Base-by-base conservation (phyloP, 2,329 filamentous ascomycete species). In the Biscogniauxia sp. region DNA sequence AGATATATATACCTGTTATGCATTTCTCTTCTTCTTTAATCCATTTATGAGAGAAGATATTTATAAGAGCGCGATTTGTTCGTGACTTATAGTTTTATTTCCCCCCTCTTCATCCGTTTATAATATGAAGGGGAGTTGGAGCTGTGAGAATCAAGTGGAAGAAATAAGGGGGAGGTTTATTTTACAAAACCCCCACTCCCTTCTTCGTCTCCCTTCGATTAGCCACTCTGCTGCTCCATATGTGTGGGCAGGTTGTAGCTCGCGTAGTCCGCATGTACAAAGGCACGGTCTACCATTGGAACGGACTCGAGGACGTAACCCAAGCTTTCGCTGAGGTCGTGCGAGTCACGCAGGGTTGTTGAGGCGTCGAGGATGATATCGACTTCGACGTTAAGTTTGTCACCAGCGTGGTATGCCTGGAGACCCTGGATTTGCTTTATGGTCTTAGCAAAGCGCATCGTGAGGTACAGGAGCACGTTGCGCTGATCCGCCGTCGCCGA, bases 391-490 rank as follows among this genome's bases (percentile, higher is more conserved):
- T 92, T 93, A 60, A 95, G 82, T 79, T 93, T 93, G 74, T 95
- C 92, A 25, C 92, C 92, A 0, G 88, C 88, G 70, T 96, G 92
- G 73, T 95, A 96, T 1, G 92, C 92, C 67, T 93, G 88, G 59
- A 95, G 78, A 32, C 92, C 92, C 73, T 95, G 92, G 62, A 96
- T 95, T 72, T 92, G 88, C 70, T 86, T 87, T 71, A 97, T 96
- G 13, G 90, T 90, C 67, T 90, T 92, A 53, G 93, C 93, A 72
- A 97, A 97, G 20, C 93, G 89, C 90, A 97, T 96, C 1, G 93
- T 95, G 67, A 96, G 84, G 76, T 97, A 97, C 0, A 97, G 82
- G 20, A 97, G 53, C 5, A 96, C 85, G 72, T 95, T 96, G 28
- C 93, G 84, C 78, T 95, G 89, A 68, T 94, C 91, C 0, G 91